phyloP scores from a whole-genome alignment of 2,329 filamentous ascomycete genomes.

The Apiospora sp. region DNA sequence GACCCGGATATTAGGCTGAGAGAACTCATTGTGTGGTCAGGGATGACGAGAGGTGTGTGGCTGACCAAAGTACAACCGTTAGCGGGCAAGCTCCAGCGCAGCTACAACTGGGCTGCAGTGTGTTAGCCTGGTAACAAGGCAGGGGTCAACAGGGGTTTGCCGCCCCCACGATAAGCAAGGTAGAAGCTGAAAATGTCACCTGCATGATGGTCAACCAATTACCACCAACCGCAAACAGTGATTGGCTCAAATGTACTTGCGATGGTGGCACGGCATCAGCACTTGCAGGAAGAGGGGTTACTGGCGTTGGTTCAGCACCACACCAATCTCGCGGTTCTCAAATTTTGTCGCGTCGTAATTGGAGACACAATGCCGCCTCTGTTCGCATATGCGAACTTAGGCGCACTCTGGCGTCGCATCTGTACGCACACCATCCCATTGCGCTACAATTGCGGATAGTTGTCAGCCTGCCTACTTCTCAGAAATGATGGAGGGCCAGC shows the following conservation, averaged over 20 bases:
- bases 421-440: too few relatives aligned
- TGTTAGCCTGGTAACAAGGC: background rate
- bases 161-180: background rate
- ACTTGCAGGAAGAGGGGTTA: background rate
- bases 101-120: background rate
- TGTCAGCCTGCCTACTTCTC: too few relatives aligned
- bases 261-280: background rate
- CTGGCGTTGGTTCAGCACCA: background rate
- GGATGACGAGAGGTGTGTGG: background rate
- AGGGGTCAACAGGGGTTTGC: background rate
- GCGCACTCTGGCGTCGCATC: too few relatives aligned
- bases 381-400: background rate
- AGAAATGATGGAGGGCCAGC: too few relatives aligned
- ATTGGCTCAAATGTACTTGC: background rate
- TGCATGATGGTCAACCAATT: background rate
- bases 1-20: background rate
- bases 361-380: background rate
- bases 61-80: background rate
- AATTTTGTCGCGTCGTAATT: background rate
- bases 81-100: background rate
- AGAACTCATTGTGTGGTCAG: background rate
- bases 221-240: background rate
- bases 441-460: too few relatives aligned
- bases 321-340: background rate
- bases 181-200: background rate